Conservation (phyloP, 1,139 yeast genomes). For the Wickerhamiella pararugosa region DNA sequence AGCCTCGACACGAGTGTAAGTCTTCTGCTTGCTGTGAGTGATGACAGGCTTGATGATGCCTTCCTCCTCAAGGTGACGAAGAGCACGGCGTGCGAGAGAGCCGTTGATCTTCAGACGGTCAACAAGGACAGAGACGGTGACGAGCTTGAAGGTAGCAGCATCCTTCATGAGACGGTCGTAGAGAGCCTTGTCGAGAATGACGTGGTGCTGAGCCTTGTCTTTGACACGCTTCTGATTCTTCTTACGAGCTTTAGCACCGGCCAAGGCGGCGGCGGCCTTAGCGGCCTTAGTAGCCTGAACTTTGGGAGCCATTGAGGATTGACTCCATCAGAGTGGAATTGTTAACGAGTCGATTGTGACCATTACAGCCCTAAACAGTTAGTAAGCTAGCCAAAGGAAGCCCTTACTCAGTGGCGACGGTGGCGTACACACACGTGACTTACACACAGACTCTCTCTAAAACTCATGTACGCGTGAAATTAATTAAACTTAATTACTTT, state of each 20-base stretch:
- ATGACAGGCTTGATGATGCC: constrained; percentile 93
- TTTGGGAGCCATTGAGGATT: constrained; percentile 79
- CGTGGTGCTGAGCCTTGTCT: constrained; percentile 99
- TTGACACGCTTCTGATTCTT: constrained; percentile 99
- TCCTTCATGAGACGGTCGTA: constrained; percentile 99
- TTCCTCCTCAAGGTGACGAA: constrained; percentile 86
- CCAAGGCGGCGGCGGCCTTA: constrained; percentile 99
- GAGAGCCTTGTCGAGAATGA: constrained; percentile 93
- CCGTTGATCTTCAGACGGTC: constrained; percentile 99
- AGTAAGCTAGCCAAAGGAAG: too few species aligned
- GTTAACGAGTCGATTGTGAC: too few species aligned
- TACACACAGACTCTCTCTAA: too few species aligned
- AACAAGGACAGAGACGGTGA: constrained; percentile 93
- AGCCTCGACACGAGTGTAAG: constrained; percentile 37
- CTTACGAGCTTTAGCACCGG: constrained; percentile 99
- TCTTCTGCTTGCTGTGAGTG: constrained; percentile 92
- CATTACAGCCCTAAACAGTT: too few species aligned
- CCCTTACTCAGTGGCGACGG: too few species aligned
- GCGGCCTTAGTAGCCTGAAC: constrained; percentile 99
- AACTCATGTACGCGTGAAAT: too few species aligned
- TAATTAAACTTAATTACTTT: too few species aligned
- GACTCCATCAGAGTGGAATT: too few species aligned
- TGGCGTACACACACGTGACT: too few species aligned
- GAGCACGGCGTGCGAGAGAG: constrained; percentile 96
- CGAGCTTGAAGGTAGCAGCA: constrained; percentile 97